These are phyloP conservation scores for Diaporthe destruens DNA, from an alignment of 2,329 filamentous ascomycete species.

Conservation along the genomic window DNA sequence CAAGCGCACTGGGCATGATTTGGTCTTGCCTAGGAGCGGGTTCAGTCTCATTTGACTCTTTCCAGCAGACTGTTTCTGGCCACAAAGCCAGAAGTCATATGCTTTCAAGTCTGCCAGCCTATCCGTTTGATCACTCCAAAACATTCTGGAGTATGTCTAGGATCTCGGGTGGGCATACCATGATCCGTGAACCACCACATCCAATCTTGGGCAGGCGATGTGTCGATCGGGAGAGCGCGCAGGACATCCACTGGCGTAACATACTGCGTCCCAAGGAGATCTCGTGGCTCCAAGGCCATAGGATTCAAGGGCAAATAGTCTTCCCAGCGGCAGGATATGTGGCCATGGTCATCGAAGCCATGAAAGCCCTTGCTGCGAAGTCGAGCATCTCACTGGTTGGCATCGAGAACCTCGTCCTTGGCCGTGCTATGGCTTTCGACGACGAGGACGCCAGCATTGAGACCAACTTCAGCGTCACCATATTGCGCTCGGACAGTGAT, in stretches of 20 bases:
- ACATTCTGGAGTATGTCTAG: slow-evolving; percentile 35
- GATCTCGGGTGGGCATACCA: slow-evolving; percentile 54
- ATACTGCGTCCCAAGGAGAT: slow-evolving; percentile 46
- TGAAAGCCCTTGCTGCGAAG: neutral
- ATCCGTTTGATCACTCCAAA: slow-evolving; percentile 36
- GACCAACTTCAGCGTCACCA: neutral
- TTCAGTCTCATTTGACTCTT: slow-evolving; percentile 19
- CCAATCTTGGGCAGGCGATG: slow-evolving; percentile 27
- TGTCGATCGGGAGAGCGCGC: neutral
- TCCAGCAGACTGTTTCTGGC: neutral
- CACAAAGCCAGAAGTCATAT: slow-evolving; percentile 13
- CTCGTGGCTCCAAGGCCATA: slow-evolving; percentile 56
- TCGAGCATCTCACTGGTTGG: neutral
- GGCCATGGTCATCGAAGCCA: slow-evolving; percentile 44
- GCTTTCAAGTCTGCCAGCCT: slow-evolving; percentile 27
- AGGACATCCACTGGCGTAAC: slow-evolving; percentile 46
- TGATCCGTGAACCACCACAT: slow-evolving; percentile 43
- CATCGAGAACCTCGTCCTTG: neutral
- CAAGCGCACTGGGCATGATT: slow-evolving; percentile 40
- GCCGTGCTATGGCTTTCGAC: neutral
- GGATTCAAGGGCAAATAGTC: slow-evolving; percentile 50
- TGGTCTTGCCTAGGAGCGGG: slow-evolving; percentile 30
- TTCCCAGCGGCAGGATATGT: slow-evolving; percentile 52
- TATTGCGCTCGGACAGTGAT: neutral
- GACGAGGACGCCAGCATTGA: neutral